Conservation (phyloP, 768 basidiomycete species). For the Cyclocybe aegerita region DNA sequence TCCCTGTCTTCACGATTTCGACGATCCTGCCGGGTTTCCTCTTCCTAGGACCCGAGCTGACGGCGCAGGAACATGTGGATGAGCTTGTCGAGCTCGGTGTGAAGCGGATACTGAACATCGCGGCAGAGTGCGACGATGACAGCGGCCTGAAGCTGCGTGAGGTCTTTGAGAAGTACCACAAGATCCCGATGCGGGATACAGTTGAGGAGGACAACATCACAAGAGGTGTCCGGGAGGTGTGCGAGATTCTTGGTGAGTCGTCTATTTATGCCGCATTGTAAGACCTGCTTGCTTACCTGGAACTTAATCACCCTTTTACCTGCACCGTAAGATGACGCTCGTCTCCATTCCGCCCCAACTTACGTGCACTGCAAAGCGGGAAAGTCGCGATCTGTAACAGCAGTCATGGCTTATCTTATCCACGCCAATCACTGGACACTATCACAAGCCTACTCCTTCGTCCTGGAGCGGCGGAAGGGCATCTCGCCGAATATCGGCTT, state of each 20-base stretch:
- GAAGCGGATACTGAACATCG: slow-evolving; percentile 87
- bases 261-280: neutral
- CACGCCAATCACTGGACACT: slow-evolving; percentile 98
- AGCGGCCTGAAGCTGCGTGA: slow-evolving; percentile 65
- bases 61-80: slow-evolving; percentile 68
- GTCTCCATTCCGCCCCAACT: slow-evolving; percentile 82
- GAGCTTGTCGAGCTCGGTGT: slow-evolving; percentile 77
- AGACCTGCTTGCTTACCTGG: neutral
- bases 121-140: slow-evolving; percentile 86
- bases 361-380: slow-evolving; percentile 98
- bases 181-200: slow-evolving; percentile 92
- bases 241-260: slow-evolving; percentile 78
- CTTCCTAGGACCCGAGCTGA: slow-evolving; percentile 88
- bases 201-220: slow-evolving; percentile 92
- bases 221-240: slow-evolving; percentile 79
- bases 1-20: slow-evolving; percentile 77
- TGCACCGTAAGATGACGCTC: slow-evolving; percentile 73
- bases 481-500: slow-evolving; percentile 98
- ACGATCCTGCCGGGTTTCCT: slow-evolving; percentile 90
- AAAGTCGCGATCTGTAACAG: slow-evolving; percentile 93
- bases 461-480: slow-evolving; percentile 88
- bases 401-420: slow-evolving; percentile 96
- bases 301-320: neutral
- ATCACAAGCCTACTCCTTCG: slow-evolving; percentile 87
- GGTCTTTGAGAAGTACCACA: slow-evolving; percentile 80